Evolutionary conservation across 169 alveolate genomes (phyloP).

Genomic region (Eimeria tenella): DNA sequence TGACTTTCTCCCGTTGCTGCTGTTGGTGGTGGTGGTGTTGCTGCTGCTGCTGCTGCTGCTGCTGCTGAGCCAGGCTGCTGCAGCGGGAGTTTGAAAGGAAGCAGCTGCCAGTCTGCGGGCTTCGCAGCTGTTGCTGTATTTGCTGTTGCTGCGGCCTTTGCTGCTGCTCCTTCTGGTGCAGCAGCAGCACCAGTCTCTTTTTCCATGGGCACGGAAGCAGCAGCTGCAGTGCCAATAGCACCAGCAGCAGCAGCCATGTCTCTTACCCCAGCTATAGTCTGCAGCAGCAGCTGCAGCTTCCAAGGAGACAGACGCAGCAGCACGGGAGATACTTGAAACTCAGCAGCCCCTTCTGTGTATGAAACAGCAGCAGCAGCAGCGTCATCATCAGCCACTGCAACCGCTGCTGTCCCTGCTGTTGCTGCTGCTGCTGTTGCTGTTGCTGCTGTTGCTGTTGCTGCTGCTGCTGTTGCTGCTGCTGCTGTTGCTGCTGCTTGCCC

Average conservation of each 20-base stretch:
- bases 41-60: conserved; percentile 49
- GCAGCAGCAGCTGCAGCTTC: conserved; percentile 58
- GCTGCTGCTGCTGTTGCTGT: conserved; percentile 47
- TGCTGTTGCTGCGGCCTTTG: conserved; percentile 20
- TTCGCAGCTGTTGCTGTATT: neutral
- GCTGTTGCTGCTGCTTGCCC: neutral
- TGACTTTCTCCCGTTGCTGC: neutral
- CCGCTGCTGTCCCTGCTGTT: neutral
- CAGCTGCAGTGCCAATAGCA: conserved; percentile 19
- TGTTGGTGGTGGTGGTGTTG: neutral
- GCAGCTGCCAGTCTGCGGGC: conserved; percentile 27
- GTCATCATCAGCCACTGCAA: neutral
- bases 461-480: neutral
- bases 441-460: neutral
- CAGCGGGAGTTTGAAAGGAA: conserved; percentile 30
- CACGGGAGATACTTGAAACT: conserved; percentile 43
- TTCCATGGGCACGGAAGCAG: neutral
- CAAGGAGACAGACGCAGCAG: conserved; percentile 70
- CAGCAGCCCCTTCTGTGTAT: conserved; percentile 18
- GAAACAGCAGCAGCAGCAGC: conserved; percentile 36
- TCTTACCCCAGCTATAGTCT: neutral
- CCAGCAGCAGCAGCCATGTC: conserved; percentile 38
- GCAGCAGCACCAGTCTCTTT: neutral
- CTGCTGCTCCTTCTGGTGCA: conserved; percentile 20
- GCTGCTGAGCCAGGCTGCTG: neutral